Evolutionary conservation across 345 rosid species (phyloP).

Genomic region (Eucalyptus brandiana): DNA sequence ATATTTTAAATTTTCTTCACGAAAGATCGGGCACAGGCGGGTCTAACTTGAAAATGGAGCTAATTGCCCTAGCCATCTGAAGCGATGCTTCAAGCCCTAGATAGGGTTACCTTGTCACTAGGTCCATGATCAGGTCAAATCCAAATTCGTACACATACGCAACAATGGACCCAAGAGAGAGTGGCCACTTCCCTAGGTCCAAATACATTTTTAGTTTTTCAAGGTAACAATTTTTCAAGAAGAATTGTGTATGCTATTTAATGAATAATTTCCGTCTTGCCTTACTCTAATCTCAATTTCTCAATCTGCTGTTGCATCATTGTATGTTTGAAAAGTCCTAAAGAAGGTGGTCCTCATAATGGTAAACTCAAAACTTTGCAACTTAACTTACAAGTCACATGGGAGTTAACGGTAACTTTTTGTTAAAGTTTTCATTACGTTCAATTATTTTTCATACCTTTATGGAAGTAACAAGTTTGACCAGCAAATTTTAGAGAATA

Average conservation of each 20-base stretch:
- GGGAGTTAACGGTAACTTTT: not conserved
- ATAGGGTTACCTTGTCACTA: not conserved
- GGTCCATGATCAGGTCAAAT: not conserved
- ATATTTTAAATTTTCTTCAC: not conserved
- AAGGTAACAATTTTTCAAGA: not conserved
- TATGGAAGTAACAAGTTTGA: not conserved
- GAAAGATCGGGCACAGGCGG: not conserved
- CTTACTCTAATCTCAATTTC: not conserved
- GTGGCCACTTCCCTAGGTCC: not conserved
- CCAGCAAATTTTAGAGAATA: not conserved
- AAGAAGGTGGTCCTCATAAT: not conserved
- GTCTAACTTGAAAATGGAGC: not conserved
- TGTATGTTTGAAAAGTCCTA: not conserved
- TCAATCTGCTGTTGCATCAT: not conserved
- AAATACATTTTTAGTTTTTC: not conserved
- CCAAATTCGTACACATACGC: not conserved
- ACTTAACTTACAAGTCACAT: not conserved
- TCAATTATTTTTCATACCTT: not conserved
- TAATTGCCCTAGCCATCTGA: not conserved
- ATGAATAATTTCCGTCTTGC: not conserved
- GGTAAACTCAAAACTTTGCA: not conserved
- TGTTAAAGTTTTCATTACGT: not conserved
- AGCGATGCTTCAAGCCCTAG: not conserved
- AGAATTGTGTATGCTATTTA: not conserved
- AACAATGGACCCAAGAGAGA: not conserved